These are phyloP conservation scores for Euphrasia arctica DNA, from an alignment of 305 asterid species.

Conservation along the genomic window DNA sequence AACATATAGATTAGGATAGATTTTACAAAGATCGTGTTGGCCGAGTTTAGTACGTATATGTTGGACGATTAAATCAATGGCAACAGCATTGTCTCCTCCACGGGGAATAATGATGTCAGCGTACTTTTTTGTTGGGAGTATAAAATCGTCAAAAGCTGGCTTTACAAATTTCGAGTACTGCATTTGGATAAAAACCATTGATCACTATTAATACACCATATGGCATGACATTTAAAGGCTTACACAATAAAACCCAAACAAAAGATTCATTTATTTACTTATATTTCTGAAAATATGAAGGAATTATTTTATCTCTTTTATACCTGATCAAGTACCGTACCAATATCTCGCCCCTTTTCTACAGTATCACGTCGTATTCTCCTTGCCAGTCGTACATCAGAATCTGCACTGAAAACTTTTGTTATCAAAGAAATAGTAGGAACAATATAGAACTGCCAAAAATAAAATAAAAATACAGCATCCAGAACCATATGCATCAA, in stretches of 20 bases:
- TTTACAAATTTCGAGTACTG: neutral
- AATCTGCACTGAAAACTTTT: slow-evolving; percentile 63
- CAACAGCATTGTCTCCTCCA: neutral
- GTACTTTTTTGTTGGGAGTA: neutral
- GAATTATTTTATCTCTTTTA: slow-evolving; percentile 2
- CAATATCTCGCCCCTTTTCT: slow-evolving; percentile 80
- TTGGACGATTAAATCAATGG: neutral
- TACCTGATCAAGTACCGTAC: slow-evolving; percentile 81
- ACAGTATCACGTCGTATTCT: slow-evolving; percentile 84
- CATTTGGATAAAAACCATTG: neutral
- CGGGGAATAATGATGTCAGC: neutral
- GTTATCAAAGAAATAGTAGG: slow-evolving; percentile 22
- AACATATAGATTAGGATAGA: neutral
- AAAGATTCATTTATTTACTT: no score
- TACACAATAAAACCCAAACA: neutral
- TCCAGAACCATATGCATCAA: no score
- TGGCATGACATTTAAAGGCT: neutral
- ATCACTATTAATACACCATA: neutral
- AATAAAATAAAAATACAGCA: no score
- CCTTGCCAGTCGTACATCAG: slow-evolving; percentile 89
- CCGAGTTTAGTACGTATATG: neutral
- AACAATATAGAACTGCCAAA: no score
- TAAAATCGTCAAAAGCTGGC: neutral
- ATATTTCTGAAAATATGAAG: no score
- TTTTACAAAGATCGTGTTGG: neutral